Evolutionary conservation across 2,329 filamentous ascomycete species (phyloP), one percentile per base, ranked within the genome.

Genomic region (Cercospora brassicicola): DNA sequence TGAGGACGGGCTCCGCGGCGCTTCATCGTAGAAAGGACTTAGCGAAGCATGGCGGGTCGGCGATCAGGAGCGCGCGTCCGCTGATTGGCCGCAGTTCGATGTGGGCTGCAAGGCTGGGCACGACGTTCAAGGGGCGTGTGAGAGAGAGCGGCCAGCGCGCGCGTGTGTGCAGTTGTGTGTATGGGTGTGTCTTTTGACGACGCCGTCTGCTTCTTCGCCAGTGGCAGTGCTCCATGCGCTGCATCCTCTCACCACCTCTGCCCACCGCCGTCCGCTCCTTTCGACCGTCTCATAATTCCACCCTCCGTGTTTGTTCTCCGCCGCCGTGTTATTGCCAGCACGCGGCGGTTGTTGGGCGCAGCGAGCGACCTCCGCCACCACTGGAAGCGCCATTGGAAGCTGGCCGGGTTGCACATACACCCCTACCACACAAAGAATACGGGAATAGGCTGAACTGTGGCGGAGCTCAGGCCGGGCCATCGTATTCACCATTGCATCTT

Each of bases 351-450:
- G 36, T 62, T 62, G 20, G 36, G 20, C 31, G 23, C 39, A 62
- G 59, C 42, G 26, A 48, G 39, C 59, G 26, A 48, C 59, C 59
- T 18, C 59, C 23, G 26, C 59, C 59, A 51, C 59, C 59, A 62
- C 59, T 48, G 59, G 23, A 20, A 48, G 28, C 59, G 36, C 59
- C 42, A 62, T 62, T 31, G 20, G 39, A 26, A 62, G 18, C 59
- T 26, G 36, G 36, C 20, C 36, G 18, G 59, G 36, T 48, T 28
- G 59, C 59, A 51, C 59, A 48, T 20, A 18, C 42, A 28, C 39
- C 42, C 59, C 59, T 48, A 62, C 45, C 45, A 23, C 59, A 62
- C 59, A 62, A 51, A 51, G 23, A 30, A 51, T 62, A 23, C 59
- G 42, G 39, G 39, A 18, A 18, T 31, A 62, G 20, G 20, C 28